Evolutionary conservation across 2,329 filamentous ascomycete genomes (phyloP).

Genomic region (Colletotrichum musae): DNA sequence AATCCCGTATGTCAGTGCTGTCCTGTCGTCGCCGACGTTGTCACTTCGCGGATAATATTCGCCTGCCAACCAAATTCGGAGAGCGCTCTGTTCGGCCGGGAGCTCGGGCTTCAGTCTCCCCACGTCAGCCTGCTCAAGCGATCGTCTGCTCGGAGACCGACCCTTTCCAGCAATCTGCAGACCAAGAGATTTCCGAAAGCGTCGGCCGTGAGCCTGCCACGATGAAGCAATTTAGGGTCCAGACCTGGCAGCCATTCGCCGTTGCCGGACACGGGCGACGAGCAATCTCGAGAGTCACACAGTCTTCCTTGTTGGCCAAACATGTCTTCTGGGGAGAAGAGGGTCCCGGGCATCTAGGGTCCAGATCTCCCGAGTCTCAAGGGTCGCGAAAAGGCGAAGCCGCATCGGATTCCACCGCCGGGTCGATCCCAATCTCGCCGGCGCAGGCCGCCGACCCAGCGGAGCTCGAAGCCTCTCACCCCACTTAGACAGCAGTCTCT

Average conservation of each 20-base stretch:
- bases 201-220: not conserved
- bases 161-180: not conserved
- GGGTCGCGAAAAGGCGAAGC: constrained; percentile 13
- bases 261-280: constrained; percentile 16
- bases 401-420: constrained; percentile 8
- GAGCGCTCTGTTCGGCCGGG: constrained; percentile 6
- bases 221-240: constrained; percentile 8
- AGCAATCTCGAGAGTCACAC: not conserved
- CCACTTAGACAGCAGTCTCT: not conserved
- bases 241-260: constrained; percentile 16
- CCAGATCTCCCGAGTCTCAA: not conserved
- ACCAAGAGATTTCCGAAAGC: constrained; percentile 4
- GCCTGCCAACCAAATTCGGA: constrained; percentile 6
- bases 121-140: constrained; percentile 19
- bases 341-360: not conserved
- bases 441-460: constrained; percentile 19
- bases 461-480: not conserved
- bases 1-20: constrained; percentile 21
- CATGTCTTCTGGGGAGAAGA: not conserved
- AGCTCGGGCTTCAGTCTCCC: constrained; percentile 24
- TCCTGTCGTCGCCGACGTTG: too few species aligned
- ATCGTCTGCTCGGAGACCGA: too few species aligned
- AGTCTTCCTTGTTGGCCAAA: not conserved
- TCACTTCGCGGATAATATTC: not conserved
- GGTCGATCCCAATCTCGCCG: constrained; percentile 30